A percentile compares a stretch with the other conserved stretches of the same genome.
Evolutionary conservation across 169 alveolate species (phyloP).

Genomic region (Plasmodium gallinaceum): DNA sequence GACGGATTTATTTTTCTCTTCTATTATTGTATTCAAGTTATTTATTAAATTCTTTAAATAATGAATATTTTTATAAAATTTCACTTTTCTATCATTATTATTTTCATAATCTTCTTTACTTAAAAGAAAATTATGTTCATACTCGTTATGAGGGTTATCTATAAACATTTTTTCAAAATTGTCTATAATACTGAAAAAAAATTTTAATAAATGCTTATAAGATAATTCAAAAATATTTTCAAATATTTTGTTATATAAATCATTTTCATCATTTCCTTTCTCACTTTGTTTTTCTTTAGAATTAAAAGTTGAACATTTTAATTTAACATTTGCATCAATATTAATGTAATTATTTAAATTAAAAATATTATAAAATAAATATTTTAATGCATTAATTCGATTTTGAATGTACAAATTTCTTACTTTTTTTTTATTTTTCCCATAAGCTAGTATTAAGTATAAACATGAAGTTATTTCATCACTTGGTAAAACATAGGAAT

Average conservation of each 20-base stretch:
- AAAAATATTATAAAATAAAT: slow-evolving; percentile 26
- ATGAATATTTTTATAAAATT: not conserved
- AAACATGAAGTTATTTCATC: slow-evolving; percentile 19
- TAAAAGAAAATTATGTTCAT: not conserved
- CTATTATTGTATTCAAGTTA: not conserved
- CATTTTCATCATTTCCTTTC: not conserved
- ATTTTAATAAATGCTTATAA: slow-evolving; percentile 24
- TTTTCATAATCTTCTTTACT: not conserved
- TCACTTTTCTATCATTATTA: not conserved
- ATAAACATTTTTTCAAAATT: slow-evolving; percentile 35
- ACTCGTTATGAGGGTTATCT: not conserved
- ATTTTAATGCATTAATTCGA: slow-evolving; percentile 39
- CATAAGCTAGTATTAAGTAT: slow-evolving; percentile 27
- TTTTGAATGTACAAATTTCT: slow-evolving; percentile 43
- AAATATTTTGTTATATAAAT: not conserved
- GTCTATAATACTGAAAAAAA: slow-evolving; percentile 28
- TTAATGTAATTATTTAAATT: slow-evolving; percentile 13
- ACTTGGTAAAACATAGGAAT: slow-evolving; percentile 15
- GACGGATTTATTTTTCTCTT: no score
- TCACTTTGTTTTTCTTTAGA: not conserved
- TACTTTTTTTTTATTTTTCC: slow-evolving; percentile 24
- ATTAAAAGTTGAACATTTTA: not conserved
- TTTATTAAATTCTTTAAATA: slow-evolving; percentile 13
- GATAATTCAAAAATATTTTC: slow-evolving; percentile 11
- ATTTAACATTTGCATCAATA: not conserved